Evolutionary conservation across 495 filamentous ascomycete genomes (phyloP).

Genomic region (Achaetomiella virescens): DNA sequence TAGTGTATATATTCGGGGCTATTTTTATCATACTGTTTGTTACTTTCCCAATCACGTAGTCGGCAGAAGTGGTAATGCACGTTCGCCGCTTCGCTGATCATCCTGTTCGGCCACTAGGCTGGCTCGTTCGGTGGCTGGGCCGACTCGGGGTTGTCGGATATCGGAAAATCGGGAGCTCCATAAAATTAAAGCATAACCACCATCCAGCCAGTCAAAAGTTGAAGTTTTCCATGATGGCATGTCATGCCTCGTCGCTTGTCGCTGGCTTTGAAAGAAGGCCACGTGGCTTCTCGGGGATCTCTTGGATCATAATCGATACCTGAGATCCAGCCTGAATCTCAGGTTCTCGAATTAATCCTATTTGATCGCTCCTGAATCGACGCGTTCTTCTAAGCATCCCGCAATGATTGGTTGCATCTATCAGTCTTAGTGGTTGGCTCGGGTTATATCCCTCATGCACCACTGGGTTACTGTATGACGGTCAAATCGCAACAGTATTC

Average conservation of each 20-base stretch:
- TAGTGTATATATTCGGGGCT: constrained; percentile 8
- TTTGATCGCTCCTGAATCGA: too few relatives aligned
- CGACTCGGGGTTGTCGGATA: background rate
- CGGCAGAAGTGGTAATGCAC: constrained; percentile 6
- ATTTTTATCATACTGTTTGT: constrained; percentile 9
- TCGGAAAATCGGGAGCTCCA: background rate
- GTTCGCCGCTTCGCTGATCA: constrained; percentile 4
- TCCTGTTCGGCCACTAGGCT: constrained; percentile 2
- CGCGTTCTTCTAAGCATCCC: too few relatives aligned
- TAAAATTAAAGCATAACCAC: background rate
- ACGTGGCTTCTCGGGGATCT: too few relatives aligned
- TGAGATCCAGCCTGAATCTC: too few relatives aligned
- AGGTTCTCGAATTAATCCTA: too few relatives aligned
- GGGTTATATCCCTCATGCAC: too few relatives aligned
- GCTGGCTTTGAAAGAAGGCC: too few relatives aligned
- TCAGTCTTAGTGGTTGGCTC: too few relatives aligned
- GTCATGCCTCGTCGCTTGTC: background rate
- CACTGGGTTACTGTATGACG: too few relatives aligned
- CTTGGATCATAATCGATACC: too few relatives aligned
- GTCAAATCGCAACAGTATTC: too few relatives aligned
- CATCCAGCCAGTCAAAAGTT: constrained; percentile 1
- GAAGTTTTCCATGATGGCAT: background rate
- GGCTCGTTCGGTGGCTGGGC: background rate
- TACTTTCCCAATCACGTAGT: constrained; percentile 6
- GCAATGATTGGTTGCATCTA: too few relatives aligned